A percentile compares a stretch with the other conserved stretches of the same genome.
Evolutionary conservation across 345 rosid genomes (phyloP).

Genomic region (Hevea brasiliensis): DNA sequence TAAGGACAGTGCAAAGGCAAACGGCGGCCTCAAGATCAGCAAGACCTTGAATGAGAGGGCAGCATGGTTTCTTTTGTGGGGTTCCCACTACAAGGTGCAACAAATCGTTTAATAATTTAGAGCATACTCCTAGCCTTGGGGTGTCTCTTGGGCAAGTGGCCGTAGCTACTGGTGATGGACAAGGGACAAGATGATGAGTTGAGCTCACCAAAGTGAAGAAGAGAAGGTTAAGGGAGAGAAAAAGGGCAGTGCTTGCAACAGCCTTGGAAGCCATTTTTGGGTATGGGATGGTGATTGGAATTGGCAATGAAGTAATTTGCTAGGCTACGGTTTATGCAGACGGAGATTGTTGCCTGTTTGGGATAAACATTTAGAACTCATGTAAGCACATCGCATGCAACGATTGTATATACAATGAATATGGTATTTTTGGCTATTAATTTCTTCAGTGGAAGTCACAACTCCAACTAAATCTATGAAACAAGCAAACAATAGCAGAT

Average conservation of each 20-base stretch:
- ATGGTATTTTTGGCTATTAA: too few species aligned
- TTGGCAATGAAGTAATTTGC: background rate
- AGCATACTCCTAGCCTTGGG: conserved; percentile 20
- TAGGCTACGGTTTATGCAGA: conserved; percentile 7
- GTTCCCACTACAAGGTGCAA: conserved; percentile 8
- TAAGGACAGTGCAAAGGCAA: conserved; percentile 28
- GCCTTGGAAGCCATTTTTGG: conserved; percentile 20
- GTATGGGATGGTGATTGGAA: background rate
- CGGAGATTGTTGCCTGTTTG: background rate
- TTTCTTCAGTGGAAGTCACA: too few species aligned
- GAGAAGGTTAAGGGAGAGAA: conserved; percentile 17
- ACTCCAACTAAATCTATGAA: too few species aligned
- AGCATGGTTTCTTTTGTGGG: conserved; percentile 16
- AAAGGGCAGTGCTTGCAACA: conserved; percentile 14
- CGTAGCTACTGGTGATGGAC: background rate
- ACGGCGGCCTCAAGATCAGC: conserved; percentile 13
- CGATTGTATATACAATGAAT: too few species aligned
- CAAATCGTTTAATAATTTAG: conserved; percentile 2
- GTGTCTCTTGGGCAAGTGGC: conserved; percentile 17
- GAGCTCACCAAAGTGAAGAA: conserved; percentile 18
- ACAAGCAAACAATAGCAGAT: too few species aligned
- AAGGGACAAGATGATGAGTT: conserved; percentile 4
- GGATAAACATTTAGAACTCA: too few species aligned
- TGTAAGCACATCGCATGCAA: too few species aligned
- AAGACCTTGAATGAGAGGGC: conserved; percentile 5